Percentiles rank a stretch among this genome's conserved stretches.
These are phyloP conservation scores for Trypanosoma rangeli DNA, from an alignment of 208 protist species.

Conservation along the genomic window DNA sequence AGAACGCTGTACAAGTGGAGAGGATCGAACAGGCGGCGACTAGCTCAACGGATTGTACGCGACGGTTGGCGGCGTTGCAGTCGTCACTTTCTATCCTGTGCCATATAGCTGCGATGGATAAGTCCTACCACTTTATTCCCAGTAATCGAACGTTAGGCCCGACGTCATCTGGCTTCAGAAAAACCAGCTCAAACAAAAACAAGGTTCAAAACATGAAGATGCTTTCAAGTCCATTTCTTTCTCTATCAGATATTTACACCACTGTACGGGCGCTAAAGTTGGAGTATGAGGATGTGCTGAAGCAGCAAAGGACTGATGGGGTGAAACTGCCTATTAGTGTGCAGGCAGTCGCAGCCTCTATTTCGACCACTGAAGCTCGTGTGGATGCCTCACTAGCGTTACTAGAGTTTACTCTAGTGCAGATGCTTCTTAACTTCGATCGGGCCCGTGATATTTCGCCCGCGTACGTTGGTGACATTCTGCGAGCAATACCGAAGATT, in stretches of 20 bases:
- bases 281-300: constrained; percentile 29
- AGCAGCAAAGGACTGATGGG: constrained; percentile 12
- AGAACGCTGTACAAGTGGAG: background rate
- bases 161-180: background rate
- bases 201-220: background rate
- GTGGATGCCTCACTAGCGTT: constrained; percentile 18
- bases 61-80: constrained; percentile 24
- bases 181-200: background rate
- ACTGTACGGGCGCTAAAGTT: constrained; percentile 23
- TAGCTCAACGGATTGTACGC: background rate
- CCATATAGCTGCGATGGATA: constrained; percentile 47
- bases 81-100: constrained; percentile 58
- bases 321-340: background rate
- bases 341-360: background rate
- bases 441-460: constrained; percentile 2
- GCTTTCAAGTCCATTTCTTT: background rate
- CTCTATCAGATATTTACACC: constrained; percentile 31
- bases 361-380: constrained; percentile 8
- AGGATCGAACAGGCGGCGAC: background rate
- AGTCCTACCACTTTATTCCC: constrained; percentile 30
- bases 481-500: constrained; percentile 16
- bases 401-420: constrained; percentile 20
- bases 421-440: constrained; percentile 26
- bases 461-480: constrained; percentile 32
- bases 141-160: background rate